Conservation (phyloP, 192 early-diverging fungal species). For the Dissophora globulifera region DNA sequence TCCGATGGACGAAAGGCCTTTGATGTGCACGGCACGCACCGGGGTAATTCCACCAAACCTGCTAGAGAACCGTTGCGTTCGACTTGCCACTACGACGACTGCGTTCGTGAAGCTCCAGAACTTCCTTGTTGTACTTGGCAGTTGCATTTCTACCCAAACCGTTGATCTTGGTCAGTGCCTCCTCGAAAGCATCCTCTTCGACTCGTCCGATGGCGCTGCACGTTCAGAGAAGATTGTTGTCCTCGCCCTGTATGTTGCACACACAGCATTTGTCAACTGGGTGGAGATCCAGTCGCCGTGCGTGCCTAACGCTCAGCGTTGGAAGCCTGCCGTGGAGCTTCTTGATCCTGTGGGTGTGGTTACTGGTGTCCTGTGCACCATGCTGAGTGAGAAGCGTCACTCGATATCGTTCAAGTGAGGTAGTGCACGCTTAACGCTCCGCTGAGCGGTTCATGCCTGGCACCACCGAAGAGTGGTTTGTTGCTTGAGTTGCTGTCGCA, state of each 20-base stretch:
- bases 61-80: not conserved
- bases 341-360: not conserved
- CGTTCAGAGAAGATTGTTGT: conserved; percentile 4
- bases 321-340: conserved; percentile 3
- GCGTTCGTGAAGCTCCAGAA: not conserved
- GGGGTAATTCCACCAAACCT: not conserved
- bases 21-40: not conserved
- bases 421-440: conserved; percentile 11
- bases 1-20: not conserved
- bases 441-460: conserved; percentile 12
- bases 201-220: not conserved
- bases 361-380: not conserved
- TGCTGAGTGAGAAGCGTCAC: not conserved
- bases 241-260: conserved; percentile 2
- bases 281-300: conserved; percentile 3
- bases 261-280: not conserved
- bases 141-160: not conserved
- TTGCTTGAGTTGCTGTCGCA: conserved; percentile 10
- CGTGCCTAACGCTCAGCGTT: conserved; percentile 5
- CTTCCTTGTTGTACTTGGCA: not conserved
- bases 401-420: conserved; percentile 2
- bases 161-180: not conserved
- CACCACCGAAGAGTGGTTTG: conserved; percentile 7
- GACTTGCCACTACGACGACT: not conserved
- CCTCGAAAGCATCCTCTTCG: not conserved